Conservation (phyloP, 208 protist genomes). For the Trypanosomatidae sp. region DNA sequence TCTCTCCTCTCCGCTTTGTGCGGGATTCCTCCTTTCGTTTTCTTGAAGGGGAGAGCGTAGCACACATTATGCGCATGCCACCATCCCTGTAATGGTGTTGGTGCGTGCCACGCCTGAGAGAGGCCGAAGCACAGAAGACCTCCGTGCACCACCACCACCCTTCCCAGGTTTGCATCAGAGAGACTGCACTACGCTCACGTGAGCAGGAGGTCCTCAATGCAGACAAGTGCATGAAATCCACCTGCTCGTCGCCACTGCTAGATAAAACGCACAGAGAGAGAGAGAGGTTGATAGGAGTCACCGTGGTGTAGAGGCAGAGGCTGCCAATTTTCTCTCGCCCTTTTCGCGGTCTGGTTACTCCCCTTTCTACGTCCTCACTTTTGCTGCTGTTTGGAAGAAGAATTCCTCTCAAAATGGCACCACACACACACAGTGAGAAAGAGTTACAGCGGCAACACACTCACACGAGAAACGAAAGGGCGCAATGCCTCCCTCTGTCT, state of each 20-base stretch:
- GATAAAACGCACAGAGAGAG: not conserved
- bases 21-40: not conserved
- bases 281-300: not conserved
- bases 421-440: not conserved
- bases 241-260: not conserved
- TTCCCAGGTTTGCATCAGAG: not conserved
- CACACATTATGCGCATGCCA: not conserved
- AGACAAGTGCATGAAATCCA: not conserved
- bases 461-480: not conserved
- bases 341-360: too few species aligned
- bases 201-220: not conserved
- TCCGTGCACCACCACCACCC: not conserved
- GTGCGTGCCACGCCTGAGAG: not conserved
- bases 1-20: not conserved
- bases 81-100: not conserved
- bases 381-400: not conserved
- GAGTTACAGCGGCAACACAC: not conserved
- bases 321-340: too few species aligned
- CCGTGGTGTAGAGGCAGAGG: not conserved
- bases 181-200: not conserved
- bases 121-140: not conserved
- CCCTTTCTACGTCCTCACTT: too few species aligned
- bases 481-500: not conserved
- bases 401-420: too few species aligned
- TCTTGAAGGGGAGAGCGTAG: not conserved